Base-by-base conservation (phyloP, 2,329 filamentous ascomycete species). In the Colletotrichum incanum region DNA sequence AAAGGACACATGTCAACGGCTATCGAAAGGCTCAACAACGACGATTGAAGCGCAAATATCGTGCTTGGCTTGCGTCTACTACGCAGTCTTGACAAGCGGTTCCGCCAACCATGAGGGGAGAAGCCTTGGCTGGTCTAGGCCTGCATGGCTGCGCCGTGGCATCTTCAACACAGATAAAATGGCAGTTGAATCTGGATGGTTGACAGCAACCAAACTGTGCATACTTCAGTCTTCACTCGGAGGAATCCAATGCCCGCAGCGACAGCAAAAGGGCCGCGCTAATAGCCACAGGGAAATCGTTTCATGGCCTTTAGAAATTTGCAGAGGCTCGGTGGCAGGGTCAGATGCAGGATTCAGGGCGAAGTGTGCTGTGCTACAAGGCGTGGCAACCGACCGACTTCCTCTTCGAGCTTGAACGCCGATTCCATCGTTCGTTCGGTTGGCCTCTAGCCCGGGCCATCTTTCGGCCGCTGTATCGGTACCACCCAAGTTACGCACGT, bases 291-390 rank as follows among this genome's bases (percentile, higher is more conserved):
- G 7, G 62, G 50, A 49, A 26, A 61, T 45, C 67, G 47, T 68
- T 56, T 71, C 31, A 62, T 28, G 55, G 20, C 39, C 39, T 73
- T 73, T 66, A 52, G 67, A 71, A 71, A 68, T 45, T 41, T 66
- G 55, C 54, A 49, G 61, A 66, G 18, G 39, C 64, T 65, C 60
- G 37, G 50, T 56, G 50, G 43, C 67, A 62, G 61, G 71, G 67
- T 66, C 71, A 14, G 39, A 68, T 71, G 71, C 67, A 67, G 66
- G 62, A 71, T 70, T 73, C 71, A 71, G 71, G 71, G 62, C 55
- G 61, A 66, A 52, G 49, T 56, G 43, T 66, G 52, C 39, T 56
- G 43, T 66, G 52, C 39, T 66, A 43, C 47, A 37, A 41, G 70
- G 60, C 55, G 52, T 60, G 61, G 55, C 67, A 58, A 60, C 67